Conservation (phyloP, 202 grass and related monocot species). For the Panicum virgatum region DNA sequence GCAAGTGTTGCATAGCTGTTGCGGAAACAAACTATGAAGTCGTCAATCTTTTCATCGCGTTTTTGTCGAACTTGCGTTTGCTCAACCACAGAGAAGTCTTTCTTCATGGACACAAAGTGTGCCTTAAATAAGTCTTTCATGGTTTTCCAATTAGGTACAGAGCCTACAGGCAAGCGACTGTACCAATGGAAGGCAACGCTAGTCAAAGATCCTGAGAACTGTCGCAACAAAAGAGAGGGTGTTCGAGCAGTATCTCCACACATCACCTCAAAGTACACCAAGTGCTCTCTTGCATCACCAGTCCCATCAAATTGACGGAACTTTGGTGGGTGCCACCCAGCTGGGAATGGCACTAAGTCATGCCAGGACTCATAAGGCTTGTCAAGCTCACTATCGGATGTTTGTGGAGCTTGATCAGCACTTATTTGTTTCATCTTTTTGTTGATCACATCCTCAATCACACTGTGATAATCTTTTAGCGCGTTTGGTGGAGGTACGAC, state of each 20-base stretch:
- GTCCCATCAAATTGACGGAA: neutral
- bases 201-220: neutral
- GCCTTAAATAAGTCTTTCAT: neutral
- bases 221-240: neutral
- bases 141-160: neutral
- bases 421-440: neutral
- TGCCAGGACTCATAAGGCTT: neutral
- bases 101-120: neutral
- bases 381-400: neutral
- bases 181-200: neutral
- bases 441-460: neutral
- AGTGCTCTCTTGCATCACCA: neutral
- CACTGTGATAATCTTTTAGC: neutral
- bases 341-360: neutral
- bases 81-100: neutral
- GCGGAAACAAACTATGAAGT: neutral
- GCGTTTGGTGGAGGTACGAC: neutral
- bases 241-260: neutral
- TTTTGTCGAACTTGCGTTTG: neutral
- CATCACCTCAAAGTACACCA: neutral
- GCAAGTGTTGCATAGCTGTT: neutral
- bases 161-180: neutral
- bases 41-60: neutral
- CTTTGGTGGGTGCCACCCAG: neutral
- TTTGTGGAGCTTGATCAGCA: neutral